Conservation (phyloP, 768 basidiomycete species). For the Myochromella boudieri region DNA sequence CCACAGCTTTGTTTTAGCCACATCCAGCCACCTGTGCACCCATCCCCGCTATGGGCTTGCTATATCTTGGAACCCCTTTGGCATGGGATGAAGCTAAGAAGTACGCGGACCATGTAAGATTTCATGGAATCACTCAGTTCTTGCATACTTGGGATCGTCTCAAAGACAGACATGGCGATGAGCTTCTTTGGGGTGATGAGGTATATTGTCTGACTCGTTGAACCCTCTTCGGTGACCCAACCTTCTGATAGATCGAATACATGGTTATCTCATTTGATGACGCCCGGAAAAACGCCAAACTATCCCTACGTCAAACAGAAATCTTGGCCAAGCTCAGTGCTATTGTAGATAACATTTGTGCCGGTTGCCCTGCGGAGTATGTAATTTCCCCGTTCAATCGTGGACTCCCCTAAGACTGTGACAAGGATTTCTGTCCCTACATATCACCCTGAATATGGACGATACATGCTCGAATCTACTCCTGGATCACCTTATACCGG, state of each 20-base stretch:
- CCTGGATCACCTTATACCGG: conserved; percentile 95
- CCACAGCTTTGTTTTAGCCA: not conserved
- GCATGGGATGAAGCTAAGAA: conserved; percentile 88
- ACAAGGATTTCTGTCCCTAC: conserved; percentile 74
- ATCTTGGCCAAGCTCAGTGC: conserved; percentile 78
- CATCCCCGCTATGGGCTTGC: conserved; percentile 71
- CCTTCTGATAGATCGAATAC: conserved; percentile 80
- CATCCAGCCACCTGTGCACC: not conserved
- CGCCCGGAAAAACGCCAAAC: conserved; percentile 71
- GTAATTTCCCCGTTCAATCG: conserved; percentile 23
- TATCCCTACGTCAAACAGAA: conserved; percentile 95
- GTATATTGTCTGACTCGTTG: conserved; percentile 42
- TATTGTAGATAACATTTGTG: conserved; percentile 65
- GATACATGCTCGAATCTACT: conserved; percentile 98
- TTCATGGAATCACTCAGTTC: conserved; percentile 94
- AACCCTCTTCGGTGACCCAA: conserved; percentile 1
- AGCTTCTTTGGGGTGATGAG: conserved; percentile 98
- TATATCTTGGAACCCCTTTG: conserved; percentile 91
- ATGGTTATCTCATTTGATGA: conserved; percentile 90
- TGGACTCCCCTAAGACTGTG: conserved; percentile 2
- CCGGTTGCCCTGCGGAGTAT: conserved; percentile 60
- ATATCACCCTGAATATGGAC: conserved; percentile 97
- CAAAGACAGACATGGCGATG: conserved; percentile 89
- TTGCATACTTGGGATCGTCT: conserved; percentile 89
- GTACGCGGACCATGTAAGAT: conserved; percentile 85